A percentile compares a stretch with the other conserved stretches of the same genome.
These are phyloP conservation scores for Silybum marianum DNA, from an alignment of 129 eudicot species.

Conservation along the genomic window DNA sequence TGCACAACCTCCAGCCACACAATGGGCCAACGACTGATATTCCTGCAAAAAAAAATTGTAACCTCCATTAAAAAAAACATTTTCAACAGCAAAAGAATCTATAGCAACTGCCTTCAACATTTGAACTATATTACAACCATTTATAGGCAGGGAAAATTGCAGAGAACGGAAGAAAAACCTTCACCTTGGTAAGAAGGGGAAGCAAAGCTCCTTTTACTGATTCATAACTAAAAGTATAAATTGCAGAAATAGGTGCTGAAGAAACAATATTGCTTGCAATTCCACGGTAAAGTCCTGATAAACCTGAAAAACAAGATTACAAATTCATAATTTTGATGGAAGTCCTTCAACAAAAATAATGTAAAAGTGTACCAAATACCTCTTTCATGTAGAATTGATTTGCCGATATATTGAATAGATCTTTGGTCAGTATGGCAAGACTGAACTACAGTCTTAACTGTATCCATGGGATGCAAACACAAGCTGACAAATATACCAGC, in stretches of 20 bases:
- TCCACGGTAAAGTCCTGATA: conserved; percentile 90
- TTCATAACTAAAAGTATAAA: conserved; percentile 96
- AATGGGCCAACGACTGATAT: conserved; percentile 82
- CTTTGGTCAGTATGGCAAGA: conserved; percentile 70
- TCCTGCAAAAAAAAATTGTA: conserved; percentile 52
- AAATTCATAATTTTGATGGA: conserved; percentile 18
- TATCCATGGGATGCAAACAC: conserved; percentile 94
- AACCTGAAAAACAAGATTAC: conserved; percentile 43
- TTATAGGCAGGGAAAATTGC: neutral
- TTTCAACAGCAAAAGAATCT: neutral
- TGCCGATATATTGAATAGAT: conserved; percentile 54
- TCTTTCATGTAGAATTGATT: conserved; percentile 83
- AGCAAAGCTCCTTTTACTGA: conserved; percentile 80
- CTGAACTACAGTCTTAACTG: conserved; percentile 85
- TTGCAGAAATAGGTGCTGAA: conserved; percentile 96
- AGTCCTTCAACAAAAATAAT: neutral
- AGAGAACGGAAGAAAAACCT: neutral
- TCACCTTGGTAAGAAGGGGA: conserved; percentile 86
- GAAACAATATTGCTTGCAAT: conserved; percentile 79
- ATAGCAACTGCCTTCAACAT: neutral
- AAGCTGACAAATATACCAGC: conserved; percentile 91
- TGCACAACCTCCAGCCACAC: conserved; percentile 94
- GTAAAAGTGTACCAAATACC: conserved; percentile 38
- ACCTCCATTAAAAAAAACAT: conserved; percentile 7
- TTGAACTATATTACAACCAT: neutral